Conservation (phyloP, 495 filamentous ascomycete species). For the Lasiosphaeria hispida region DNA sequence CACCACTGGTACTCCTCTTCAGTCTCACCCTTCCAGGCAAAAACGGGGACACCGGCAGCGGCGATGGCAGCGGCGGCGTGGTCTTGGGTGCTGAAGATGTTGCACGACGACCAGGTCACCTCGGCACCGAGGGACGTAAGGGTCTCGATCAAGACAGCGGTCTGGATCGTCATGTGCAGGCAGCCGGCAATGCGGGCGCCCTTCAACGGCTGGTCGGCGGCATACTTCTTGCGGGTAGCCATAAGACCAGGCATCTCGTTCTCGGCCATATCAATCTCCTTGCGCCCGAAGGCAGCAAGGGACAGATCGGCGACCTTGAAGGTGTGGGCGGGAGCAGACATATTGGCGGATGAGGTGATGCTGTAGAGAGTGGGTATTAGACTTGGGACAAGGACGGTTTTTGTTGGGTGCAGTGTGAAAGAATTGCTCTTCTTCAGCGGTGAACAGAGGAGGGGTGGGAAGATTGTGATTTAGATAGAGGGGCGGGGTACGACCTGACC, state of each 20-base stretch:
- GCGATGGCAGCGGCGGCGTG: conserved; percentile 97
- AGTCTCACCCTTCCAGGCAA: conserved; percentile 99
- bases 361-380: neutral
- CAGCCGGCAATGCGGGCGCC: conserved; percentile 92
- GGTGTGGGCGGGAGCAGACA: conserved; percentile 80
- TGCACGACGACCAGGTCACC: conserved; percentile 97
- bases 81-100: conserved; percentile 99
- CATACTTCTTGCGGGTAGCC: conserved; percentile 89
- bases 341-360: conserved; percentile 29
- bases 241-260: conserved; percentile 99
- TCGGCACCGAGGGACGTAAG: conserved; percentile 90
- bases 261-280: conserved; percentile 97
- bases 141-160: conserved; percentile 97
- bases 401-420: neutral
- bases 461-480: neutral
- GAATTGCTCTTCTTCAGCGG: neutral
- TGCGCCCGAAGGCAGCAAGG: conserved; percentile 96
- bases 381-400: too few relatives aligned
- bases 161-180: conserved; percentile 99
- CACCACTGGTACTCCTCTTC: conserved; percentile 99
- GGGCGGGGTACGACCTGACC: conserved; percentile 13
- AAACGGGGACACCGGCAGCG: conserved; percentile 89
- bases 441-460: neutral
- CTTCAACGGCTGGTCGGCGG: conserved; percentile 84
- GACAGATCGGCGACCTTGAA: conserved; percentile 99